Conservation (phyloP, 176 grass and related monocot species). For the Stipa capillata region DNA sequence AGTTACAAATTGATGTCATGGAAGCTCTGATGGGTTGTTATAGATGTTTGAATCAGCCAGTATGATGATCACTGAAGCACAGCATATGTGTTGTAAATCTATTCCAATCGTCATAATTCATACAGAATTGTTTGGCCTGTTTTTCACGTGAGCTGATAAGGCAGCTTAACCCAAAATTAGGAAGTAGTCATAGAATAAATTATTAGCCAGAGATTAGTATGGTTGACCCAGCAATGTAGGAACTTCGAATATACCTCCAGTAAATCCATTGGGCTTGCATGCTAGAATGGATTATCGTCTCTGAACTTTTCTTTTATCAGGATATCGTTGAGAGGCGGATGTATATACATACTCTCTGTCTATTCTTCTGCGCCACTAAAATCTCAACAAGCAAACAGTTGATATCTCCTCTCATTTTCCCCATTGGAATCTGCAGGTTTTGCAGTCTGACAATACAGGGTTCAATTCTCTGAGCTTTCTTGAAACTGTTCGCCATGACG, state of each 20-base stretch:
- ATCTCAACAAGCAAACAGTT: neutral
- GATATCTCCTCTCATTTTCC: too few species aligned
- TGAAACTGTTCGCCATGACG: too few species aligned
- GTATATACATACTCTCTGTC: neutral
- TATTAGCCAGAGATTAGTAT: neutral
- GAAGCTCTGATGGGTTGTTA: too few species aligned
- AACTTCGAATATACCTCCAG: constrained; percentile 16
- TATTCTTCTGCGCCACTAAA: neutral
- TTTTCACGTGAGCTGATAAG: neutral
- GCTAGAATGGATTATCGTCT: too few species aligned
- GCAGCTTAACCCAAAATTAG: neutral
- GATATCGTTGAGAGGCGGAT: neutral
- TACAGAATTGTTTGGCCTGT: neutral
- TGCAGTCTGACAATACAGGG: too few species aligned
- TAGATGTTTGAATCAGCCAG: neutral
- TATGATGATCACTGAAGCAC: neutral
- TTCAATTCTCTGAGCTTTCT: too few species aligned
- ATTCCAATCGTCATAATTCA: neutral
- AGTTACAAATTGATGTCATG: too few species aligned
- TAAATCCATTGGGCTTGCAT: neutral
- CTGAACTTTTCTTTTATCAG: neutral
- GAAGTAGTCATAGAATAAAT: neutral
- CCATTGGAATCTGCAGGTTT: too few species aligned
- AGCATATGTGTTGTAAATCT: neutral
- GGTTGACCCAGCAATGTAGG: constrained; percentile 10